Conservation (phyloP, 331 rosid genomes). For the Spiraea crenata region DNA sequence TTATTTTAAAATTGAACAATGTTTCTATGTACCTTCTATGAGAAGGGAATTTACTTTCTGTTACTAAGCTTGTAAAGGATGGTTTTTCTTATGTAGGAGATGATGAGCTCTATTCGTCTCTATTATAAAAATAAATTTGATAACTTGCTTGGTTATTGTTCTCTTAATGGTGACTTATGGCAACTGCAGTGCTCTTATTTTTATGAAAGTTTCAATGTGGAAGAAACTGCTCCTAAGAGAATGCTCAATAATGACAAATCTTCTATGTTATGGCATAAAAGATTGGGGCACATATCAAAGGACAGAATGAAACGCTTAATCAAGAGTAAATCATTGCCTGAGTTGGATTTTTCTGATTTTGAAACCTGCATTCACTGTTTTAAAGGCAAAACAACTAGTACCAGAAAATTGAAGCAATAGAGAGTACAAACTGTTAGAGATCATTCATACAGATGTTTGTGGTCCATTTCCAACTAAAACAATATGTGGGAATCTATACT, state of each 20-base stretch:
- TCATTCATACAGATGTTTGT: not conserved
- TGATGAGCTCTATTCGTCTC: too few relatives aligned
- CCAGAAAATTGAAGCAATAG: not conserved
- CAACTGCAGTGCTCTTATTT: too few relatives aligned
- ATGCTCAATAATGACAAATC: conserved; percentile 1
- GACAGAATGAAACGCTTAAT: not conserved
- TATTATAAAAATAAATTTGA: too few relatives aligned
- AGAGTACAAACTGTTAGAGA: not conserved
- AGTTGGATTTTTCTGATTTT: not conserved
- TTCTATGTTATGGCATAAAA: not conserved
- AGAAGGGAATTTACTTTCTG: not conserved
- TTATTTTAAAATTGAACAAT: too few relatives aligned
- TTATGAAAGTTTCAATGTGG: too few relatives aligned
- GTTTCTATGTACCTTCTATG: too few relatives aligned
- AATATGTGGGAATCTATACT: not conserved
- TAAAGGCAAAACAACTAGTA: not conserved
- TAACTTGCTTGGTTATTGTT: too few relatives aligned
- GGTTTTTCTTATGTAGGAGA: too few relatives aligned
- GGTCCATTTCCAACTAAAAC: not conserved
- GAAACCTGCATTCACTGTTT: not conserved
- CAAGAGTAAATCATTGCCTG: not conserved
- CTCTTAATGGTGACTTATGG: too few relatives aligned
- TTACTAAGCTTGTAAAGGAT: too few relatives aligned
- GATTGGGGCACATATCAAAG: not conserved
- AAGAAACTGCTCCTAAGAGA: too few relatives aligned